Evolutionary conservation across 2,329 filamentous ascomycete species (phyloP).

Genomic region (Aureobasidium sp.): DNA sequence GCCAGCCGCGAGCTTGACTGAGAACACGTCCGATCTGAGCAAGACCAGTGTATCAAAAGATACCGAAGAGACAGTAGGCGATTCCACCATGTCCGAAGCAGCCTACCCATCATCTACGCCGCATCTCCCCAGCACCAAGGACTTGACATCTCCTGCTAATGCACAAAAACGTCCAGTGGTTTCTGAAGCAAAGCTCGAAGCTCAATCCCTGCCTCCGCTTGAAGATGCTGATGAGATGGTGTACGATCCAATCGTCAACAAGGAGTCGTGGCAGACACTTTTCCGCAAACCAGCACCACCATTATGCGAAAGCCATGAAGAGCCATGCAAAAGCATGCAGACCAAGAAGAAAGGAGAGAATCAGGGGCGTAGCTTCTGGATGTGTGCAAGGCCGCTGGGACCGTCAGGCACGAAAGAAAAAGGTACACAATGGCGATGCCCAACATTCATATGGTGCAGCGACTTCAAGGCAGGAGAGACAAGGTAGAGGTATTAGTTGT

Average conservation of each 20-base stretch:
- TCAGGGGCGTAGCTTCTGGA: constrained; percentile 58
- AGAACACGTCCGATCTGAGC: background rate
- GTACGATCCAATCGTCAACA: constrained; percentile 61
- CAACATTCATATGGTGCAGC: constrained; percentile 67
- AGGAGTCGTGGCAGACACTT: constrained; percentile 78
- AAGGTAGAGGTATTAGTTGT: background rate
- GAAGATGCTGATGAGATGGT: constrained; percentile 34
- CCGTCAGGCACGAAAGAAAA: constrained; percentile 78
- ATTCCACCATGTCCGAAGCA: background rate
- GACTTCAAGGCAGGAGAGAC: constrained; percentile 45
- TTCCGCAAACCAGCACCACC: constrained; percentile 67
- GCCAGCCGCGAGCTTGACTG: background rate
- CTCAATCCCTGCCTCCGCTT: background rate
- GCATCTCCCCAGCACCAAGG: background rate
- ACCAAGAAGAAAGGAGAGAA: constrained; percentile 90
- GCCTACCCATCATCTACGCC: background rate
- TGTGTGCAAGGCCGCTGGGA: constrained; percentile 66
- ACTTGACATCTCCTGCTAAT: background rate
- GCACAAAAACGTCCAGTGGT: background rate
- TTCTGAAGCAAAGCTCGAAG: background rate
- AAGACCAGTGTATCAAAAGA: background rate
- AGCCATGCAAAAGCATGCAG: constrained; percentile 72
- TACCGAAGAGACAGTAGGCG: background rate
- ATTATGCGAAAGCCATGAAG: constrained; percentile 71
- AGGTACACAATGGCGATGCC: constrained; percentile 77